Conservation (phyloP, 108 stramenopile species). For the Stephanodiscus minutulus region DNA sequence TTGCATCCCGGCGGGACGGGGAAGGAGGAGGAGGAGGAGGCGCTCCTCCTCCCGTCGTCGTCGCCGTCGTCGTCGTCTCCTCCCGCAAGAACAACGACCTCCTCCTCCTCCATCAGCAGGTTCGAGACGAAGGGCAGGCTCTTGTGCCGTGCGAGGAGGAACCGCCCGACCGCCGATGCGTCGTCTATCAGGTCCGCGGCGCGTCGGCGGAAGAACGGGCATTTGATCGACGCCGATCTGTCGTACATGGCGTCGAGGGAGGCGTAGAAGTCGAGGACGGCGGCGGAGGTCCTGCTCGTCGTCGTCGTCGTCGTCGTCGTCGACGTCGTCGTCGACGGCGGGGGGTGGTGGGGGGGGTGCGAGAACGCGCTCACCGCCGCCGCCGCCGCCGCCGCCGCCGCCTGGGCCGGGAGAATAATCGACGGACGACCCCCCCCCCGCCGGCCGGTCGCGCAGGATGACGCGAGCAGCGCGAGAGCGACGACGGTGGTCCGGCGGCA, state of each 20-base stretch:
- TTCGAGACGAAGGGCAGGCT: constrained; percentile 31
- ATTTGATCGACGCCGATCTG: constrained; percentile 64
- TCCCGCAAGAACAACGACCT: background rate
- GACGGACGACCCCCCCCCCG: background rate
- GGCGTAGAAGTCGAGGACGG: constrained; percentile 23
- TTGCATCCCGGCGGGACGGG: constrained; percentile 40
- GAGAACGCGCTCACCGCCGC: too few species aligned
- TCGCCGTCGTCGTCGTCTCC: background rate
- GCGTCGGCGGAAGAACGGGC: constrained; percentile 80
- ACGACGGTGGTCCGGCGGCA: background rate
- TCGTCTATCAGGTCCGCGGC: constrained; percentile 71
- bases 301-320: background rate
- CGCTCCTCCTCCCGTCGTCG: background rate
- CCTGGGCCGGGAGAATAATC: background rate
- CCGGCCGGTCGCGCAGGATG: background rate
- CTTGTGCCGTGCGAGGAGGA: constrained; percentile 77
- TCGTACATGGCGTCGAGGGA: constrained; percentile 51
- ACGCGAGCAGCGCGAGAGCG: background rate
- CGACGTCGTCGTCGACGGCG: background rate
- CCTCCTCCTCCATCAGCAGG: background rate
- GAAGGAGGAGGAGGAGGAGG: background rate
- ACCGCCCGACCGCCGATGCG: constrained; percentile 58
- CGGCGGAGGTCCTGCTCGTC: background rate
- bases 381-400: too few species aligned
- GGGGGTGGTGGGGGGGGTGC: background rate